Evolutionary conservation across 108 stramenopile species (phyloP).

Genomic region (Epithemia pelagica): DNA sequence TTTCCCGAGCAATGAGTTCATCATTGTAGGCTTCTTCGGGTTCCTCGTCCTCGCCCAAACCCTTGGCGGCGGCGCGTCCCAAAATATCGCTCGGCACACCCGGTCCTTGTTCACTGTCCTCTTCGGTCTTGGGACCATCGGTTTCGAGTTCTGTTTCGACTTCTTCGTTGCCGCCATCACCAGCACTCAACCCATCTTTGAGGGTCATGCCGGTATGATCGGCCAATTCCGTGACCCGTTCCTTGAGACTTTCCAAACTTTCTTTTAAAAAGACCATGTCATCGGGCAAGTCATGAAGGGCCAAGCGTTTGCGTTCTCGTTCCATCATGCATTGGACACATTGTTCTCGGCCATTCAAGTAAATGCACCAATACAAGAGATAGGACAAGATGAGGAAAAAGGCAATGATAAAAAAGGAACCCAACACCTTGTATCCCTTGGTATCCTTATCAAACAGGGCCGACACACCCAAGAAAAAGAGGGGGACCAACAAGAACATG

Average conservation of each 20-base stretch:
- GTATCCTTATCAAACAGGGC: slow-evolving; percentile 41
- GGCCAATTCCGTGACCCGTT: slow-evolving; percentile 20
- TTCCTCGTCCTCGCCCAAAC: no score
- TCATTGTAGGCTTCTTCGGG: no score
- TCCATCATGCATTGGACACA: slow-evolving; percentile 21
- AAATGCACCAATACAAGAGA: slow-evolving; percentile 36
- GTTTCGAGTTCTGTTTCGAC: neutral
- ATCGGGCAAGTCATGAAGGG: slow-evolving; percentile 28
- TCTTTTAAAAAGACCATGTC: no score
- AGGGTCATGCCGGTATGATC: slow-evolving; percentile 44
- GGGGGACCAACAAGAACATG: slow-evolving; percentile 57
- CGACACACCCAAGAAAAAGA: slow-evolving; percentile 49
- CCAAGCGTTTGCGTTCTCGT: slow-evolving; percentile 23
- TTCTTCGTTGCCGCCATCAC: neutral
- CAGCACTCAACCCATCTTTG: slow-evolving; percentile 5
- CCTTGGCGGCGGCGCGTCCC: no score
- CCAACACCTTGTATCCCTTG: slow-evolving; percentile 60
- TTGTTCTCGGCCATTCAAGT: slow-evolving; percentile 32
- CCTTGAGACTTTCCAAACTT: slow-evolving; percentile 46
- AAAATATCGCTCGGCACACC: no score
- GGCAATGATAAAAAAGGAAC: slow-evolving; percentile 41
- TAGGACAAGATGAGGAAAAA: slow-evolving; percentile 21
- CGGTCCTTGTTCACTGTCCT: no score
- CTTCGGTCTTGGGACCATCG: neutral
- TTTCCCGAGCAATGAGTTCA: no score